Percentiles rank a stretch among this genome's conserved stretches.
These are phyloP conservation scores for Claviceps cyperi DNA, from an alignment of 2,329 filamentous ascomycete species.

Conservation along the genomic window DNA sequence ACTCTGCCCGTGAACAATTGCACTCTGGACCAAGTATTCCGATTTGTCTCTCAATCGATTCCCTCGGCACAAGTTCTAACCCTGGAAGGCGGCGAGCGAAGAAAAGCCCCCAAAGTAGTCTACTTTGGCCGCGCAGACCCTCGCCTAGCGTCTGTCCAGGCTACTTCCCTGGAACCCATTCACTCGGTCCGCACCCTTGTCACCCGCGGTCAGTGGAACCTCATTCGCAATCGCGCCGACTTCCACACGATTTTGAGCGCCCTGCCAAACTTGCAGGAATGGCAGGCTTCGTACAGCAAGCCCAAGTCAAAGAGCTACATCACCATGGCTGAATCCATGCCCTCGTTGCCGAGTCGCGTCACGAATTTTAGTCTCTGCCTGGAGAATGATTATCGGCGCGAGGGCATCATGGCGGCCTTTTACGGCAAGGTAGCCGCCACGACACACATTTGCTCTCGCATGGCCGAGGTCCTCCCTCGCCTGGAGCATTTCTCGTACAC, in stretches of 20 bases:
- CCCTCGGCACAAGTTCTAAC: constrained; percentile 52
- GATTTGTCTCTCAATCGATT: constrained; percentile 44
- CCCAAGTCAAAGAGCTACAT: constrained; percentile 62
- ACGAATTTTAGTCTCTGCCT: constrained; percentile 53
- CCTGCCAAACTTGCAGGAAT: constrained; percentile 49
- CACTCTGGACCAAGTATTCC: constrained; percentile 54
- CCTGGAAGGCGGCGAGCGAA: constrained; percentile 62
- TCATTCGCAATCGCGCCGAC: constrained; percentile 49
- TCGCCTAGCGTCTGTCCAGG: constrained; percentile 6
- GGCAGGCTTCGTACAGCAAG: constrained; percentile 53
- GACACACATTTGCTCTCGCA: constrained; percentile 49
- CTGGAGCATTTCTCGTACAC: constrained; percentile 59
- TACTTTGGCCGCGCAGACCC: constrained; percentile 15
- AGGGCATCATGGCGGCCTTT: constrained; percentile 44
- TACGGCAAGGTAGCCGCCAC: constrained; percentile 44
- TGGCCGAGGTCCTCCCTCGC: constrained; percentile 45
- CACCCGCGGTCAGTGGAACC: constrained; percentile 64
- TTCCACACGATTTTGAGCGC: constrained; percentile 47
- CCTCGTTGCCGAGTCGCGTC: constrained; percentile 40
- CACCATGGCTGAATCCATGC: constrained; percentile 50
- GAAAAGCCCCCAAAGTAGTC: constrained; percentile 54
- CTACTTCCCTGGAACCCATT: constrained; percentile 15
- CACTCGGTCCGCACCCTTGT: constrained; percentile 50
- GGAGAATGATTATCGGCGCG: constrained; percentile 57
- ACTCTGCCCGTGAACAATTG: constrained; percentile 50